These are phyloP conservation scores for Boletus pseudopeckii DNA, from an alignment of 768 basidiomycete species.

Conservation along the genomic window DNA sequence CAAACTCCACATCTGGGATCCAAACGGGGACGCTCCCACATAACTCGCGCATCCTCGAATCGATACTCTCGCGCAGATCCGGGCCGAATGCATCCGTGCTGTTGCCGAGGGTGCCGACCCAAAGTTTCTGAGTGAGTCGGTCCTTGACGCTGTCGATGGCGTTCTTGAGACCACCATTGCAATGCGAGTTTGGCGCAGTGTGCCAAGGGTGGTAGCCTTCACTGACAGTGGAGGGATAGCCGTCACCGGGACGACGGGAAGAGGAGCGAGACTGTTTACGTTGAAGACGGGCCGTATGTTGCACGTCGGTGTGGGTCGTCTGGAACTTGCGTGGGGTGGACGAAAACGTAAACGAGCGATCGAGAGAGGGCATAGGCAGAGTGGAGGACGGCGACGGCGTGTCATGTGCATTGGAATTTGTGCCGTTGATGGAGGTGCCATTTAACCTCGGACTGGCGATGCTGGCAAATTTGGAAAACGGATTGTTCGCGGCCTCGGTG, in stretches of 20 bases:
- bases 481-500: conserved; percentile 53
- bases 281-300: conserved; percentile 38
- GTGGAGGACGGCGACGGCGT: neutral
- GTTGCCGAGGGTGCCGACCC: conserved; percentile 74
- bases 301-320: conserved; percentile 45
- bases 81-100: conserved; percentile 62
- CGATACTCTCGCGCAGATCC: conserved; percentile 54
- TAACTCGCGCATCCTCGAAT: conserved; percentile 43
- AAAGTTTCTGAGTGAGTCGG: conserved; percentile 48
- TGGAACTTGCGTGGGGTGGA: conserved; percentile 44
- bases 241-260: conserved; percentile 40
- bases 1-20: conserved; percentile 79
- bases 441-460: conserved; percentile 30
- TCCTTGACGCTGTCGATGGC: conserved; percentile 67
- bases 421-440: conserved; percentile 14
- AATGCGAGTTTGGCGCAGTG: conserved; percentile 61
- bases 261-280: conserved; percentile 54
- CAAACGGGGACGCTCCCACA: conserved; percentile 58
- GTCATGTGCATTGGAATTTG: neutral
- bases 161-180: conserved; percentile 83
- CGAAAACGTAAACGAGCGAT: conserved; percentile 23
- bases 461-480: conserved; percentile 50
- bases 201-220: conserved; percentile 38
- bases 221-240: conserved; percentile 30
- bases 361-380: conserved; percentile 14